Evolutionary conservation across 768 basidiomycete genomes (phyloP).

Genomic region (Neoboletus brunneissimus): DNA sequence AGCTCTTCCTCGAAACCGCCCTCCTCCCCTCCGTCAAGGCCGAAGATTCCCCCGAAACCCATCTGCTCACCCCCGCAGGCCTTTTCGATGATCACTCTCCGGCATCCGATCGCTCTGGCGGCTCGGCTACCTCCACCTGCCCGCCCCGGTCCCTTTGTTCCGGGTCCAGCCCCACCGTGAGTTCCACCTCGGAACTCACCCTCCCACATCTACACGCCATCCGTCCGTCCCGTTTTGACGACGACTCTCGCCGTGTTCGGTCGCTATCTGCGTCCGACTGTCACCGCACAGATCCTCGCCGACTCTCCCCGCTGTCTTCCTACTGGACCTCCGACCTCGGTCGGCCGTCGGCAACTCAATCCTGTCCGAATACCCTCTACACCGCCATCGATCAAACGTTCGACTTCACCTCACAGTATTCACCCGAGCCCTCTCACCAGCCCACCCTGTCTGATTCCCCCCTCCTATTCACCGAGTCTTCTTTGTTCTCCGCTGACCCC

Average conservation of each 20-base stretch:
- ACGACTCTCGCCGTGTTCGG: constrained; percentile 30
- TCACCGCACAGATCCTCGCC: constrained; percentile 30
- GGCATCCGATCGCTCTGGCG: constrained; percentile 31
- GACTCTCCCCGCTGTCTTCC: constrained; percentile 32
- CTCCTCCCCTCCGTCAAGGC: constrained; percentile 53
- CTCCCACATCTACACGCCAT: constrained; percentile 21
- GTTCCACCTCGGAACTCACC: constrained; percentile 26
- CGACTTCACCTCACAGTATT: constrained; percentile 20
- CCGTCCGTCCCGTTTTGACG: constrained; percentile 25
- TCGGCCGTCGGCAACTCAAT: constrained; percentile 26
- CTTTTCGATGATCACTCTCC: constrained; percentile 33
- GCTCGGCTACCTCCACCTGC: constrained; percentile 27
- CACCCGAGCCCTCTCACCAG: constrained; percentile 24
- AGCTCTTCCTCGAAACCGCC: constrained; percentile 52
- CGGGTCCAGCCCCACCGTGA: constrained; percentile 22
- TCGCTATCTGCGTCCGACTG: constrained; percentile 31
- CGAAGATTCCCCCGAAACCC: constrained; percentile 49
- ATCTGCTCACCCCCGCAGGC: constrained; percentile 40
- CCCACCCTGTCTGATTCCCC: constrained; percentile 30
- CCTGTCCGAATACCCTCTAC: constrained; percentile 26
- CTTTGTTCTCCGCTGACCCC: constrained; percentile 29
- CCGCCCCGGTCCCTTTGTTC: constrained; percentile 26
- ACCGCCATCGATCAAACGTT: constrained; percentile 21
- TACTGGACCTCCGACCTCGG: constrained; percentile 27
- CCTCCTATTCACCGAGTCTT: constrained; percentile 26